Conservation (phyloP, 805 yeast genomes). For the Phaffomyces thermotolerans region DNA sequence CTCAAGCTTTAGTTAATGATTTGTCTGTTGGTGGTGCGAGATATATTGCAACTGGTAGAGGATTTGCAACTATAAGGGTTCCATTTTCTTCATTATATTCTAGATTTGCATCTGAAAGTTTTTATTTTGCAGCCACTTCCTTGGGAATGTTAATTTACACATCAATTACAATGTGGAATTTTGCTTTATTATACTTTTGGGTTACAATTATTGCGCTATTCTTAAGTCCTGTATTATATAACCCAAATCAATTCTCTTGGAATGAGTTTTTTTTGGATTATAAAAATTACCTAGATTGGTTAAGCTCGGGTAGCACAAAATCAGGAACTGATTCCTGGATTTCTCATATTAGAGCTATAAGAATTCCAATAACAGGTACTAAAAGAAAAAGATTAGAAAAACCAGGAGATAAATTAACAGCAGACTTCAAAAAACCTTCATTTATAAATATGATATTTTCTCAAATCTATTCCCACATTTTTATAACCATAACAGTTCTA, state of each 20-base stretch:
- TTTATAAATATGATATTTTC: slow-evolving; percentile 34
- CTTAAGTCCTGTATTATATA: slow-evolving; percentile 53
- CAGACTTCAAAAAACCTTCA: slow-evolving; percentile 45
- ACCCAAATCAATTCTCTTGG: slow-evolving; percentile 62
- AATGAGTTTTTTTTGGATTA: slow-evolving; percentile 58
- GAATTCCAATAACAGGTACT: slow-evolving; percentile 53
- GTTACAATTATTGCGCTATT: slow-evolving; percentile 47
- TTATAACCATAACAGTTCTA: slow-evolving; percentile 29
- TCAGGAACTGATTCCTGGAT: slow-evolving; percentile 34
- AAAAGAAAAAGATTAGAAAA: slow-evolving; percentile 36
- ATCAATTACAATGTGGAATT: slow-evolving; percentile 56
- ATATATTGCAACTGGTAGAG: slow-evolving; percentile 78
- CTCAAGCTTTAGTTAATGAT: slow-evolving; percentile 62
- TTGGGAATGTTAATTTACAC: slow-evolving; percentile 47
- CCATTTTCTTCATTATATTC: slow-evolving; percentile 60
- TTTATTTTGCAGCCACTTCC: slow-evolving; percentile 54
- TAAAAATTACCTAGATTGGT: slow-evolving; percentile 34
- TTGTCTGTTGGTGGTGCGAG: slow-evolving; percentile 73
- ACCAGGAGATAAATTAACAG: slow-evolving; percentile 31
- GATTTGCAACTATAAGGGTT: slow-evolving; percentile 68
- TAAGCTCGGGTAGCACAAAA: slow-evolving; percentile 44
- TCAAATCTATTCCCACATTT: slow-evolving; percentile 33
- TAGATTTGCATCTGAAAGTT: slow-evolving; percentile 60
- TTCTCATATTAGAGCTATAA: slow-evolving; percentile 38
- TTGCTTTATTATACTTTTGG: slow-evolving; percentile 55